Evolutionary conservation across 345 rosid genomes (phyloP).

Genomic region (Hibiscus tridactylites): DNA sequence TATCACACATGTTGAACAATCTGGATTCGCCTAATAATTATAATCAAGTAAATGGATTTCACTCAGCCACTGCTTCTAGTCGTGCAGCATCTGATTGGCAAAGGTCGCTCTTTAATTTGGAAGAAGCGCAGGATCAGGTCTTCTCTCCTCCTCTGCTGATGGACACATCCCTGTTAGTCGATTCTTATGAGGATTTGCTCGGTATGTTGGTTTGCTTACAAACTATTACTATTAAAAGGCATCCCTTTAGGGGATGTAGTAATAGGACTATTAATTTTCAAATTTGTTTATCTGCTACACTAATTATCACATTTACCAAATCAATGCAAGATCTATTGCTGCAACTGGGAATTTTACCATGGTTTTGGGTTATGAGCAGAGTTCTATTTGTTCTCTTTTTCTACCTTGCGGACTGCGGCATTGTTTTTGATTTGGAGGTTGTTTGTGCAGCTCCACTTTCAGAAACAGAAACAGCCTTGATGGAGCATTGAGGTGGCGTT

Average conservation of each 20-base stretch:
- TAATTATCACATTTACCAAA: not conserved
- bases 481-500: constrained; percentile 49
- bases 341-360: not conserved
- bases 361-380: not conserved
- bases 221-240: not conserved
- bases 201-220: constrained; percentile 41
- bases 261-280: not conserved
- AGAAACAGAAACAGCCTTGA: constrained; percentile 72
- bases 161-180: constrained; percentile 65
- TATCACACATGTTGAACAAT: constrained; percentile 52
- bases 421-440: constrained; percentile 8
- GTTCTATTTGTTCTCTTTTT: not conserved
- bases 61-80: constrained; percentile 53
- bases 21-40: constrained; percentile 57
- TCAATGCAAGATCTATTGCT: not conserved
- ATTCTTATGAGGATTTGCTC: constrained; percentile 80
- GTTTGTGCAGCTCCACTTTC: constrained; percentile 67
- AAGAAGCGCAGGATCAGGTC: constrained; percentile 61
- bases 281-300: not conserved
- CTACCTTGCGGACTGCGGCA: not conserved
- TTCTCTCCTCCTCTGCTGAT: constrained; percentile 87
- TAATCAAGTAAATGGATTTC: constrained; percentile 65
- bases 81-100: constrained; percentile 46
- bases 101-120: constrained; percentile 52
- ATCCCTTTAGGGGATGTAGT: not conserved